These are phyloP conservation scores for Microsporum ferrugineum DNA, from an alignment of 2,329 filamentous ascomycete genomes.

Conservation along the genomic window DNA sequence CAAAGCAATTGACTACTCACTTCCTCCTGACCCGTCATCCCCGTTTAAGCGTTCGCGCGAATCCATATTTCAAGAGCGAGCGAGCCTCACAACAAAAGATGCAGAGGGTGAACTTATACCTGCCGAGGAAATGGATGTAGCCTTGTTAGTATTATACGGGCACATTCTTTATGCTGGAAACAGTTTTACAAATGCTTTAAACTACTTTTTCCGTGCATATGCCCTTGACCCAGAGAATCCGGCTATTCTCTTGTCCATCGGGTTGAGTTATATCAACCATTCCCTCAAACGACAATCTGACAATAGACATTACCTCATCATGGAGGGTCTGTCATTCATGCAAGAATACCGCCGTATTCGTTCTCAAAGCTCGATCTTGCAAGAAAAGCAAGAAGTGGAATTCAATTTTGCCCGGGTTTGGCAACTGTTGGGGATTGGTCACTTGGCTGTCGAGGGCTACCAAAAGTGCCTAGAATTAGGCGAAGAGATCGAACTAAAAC, in stretches of 20 bases:
- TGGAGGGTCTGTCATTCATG: slow-evolving; percentile 75
- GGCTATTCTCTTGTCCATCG: slow-evolving; percentile 69
- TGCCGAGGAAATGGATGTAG: slow-evolving; percentile 55
- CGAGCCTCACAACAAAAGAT: slow-evolving; percentile 30
- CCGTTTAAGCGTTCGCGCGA: slow-evolving; percentile 27
- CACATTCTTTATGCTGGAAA: slow-evolving; percentile 78
- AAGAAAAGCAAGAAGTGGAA: slow-evolving; percentile 60
- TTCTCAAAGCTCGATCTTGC: slow-evolving; percentile 30
- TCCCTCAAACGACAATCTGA: slow-evolving; percentile 79
- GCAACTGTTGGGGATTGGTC: slow-evolving; percentile 60
- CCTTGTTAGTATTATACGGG: slow-evolving; percentile 76
- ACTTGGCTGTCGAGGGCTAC: slow-evolving; percentile 65
- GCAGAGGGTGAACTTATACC: slow-evolving; percentile 27
- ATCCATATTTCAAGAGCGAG: slow-evolving; percentile 34
- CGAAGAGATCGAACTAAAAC: slow-evolving; percentile 30
- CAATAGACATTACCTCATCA: slow-evolving; percentile 76
- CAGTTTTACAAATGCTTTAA: slow-evolving; percentile 71
- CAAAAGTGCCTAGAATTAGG: slow-evolving; percentile 44
- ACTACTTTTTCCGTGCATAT: slow-evolving; percentile 71
- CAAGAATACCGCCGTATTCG: slow-evolving; percentile 59
- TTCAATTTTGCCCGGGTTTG: slow-evolving; percentile 70
- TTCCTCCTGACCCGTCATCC: slow-evolving; percentile 39
- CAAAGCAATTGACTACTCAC: slow-evolving; percentile 70
- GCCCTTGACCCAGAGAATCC: slow-evolving; percentile 64
- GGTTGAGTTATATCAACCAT: slow-evolving; percentile 75